phyloP scores from a whole-genome alignment of 345 rosid species.

The Microcos paniculata region DNA sequence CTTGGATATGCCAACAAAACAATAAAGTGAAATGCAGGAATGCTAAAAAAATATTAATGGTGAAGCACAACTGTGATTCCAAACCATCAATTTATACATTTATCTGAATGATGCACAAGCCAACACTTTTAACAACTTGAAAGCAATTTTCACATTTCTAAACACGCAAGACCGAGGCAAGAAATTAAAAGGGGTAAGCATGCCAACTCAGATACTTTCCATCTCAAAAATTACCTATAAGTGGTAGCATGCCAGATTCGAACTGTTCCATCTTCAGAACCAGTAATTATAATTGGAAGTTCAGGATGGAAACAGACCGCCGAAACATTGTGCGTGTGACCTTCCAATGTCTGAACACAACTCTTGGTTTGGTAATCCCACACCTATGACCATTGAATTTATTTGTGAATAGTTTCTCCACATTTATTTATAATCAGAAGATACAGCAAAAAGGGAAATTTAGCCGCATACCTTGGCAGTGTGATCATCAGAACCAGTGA shows the following conservation, averaged over 20 bases:
- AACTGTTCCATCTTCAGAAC: conserved; percentile 84
- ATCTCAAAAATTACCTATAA: conserved; percentile 47
- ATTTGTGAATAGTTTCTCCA: conserved; percentile 24
- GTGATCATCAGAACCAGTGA: conserved; percentile 93
- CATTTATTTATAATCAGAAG: conserved; percentile 10
- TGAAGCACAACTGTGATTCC: background rate
- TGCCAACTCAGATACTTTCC: background rate
- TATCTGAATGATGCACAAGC: background rate
- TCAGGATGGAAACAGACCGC: conserved; percentile 86
- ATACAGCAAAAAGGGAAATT: background rate
- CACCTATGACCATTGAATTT: conserved; percentile 41
- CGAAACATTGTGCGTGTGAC: conserved; percentile 84
- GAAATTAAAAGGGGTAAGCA: background rate
- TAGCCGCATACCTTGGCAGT: conserved; percentile 73
- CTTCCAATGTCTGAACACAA: conserved; percentile 82
- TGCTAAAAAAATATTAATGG: background rate
- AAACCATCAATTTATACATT: conserved; percentile 4
- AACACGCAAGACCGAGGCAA: background rate
- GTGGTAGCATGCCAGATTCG: conserved; percentile 82
- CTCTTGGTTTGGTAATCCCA: conserved; percentile 92
- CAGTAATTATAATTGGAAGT: conserved; percentile 77
- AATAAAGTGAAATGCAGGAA: background rate
- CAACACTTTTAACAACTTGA: background rate
- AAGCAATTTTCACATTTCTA: conserved; percentile 1
- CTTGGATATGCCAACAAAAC: background rate